Evolutionary conservation across 2,329 filamentous ascomycete genomes (phyloP).

Genomic region (Chrysosporium queenslandicum): DNA sequence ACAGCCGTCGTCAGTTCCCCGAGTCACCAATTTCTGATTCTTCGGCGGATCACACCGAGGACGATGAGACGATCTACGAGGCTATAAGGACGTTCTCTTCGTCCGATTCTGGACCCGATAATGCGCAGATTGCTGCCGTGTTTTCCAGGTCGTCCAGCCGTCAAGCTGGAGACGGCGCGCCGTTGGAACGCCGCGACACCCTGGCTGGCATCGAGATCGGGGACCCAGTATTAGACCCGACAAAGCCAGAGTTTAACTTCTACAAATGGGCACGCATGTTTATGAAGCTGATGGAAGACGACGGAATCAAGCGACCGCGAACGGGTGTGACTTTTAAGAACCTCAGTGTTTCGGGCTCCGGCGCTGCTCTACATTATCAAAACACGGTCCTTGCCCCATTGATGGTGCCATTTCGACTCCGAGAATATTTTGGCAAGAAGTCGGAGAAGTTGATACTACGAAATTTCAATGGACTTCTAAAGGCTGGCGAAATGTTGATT

Average conservation of each 20-base stretch:
- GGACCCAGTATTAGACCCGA: constrained; percentile 46
- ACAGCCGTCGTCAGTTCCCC: background rate
- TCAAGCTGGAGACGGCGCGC: constrained; percentile 1
- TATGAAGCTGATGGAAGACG: constrained; percentile 43
- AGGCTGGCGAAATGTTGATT: constrained; percentile 39
- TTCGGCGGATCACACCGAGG: background rate
- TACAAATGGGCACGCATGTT: constrained; percentile 45
- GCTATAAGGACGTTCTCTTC: constrained; percentile 12
- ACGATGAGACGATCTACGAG: constrained; percentile 12
- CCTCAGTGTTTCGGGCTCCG: constrained; percentile 57
- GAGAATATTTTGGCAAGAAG: constrained; percentile 45
- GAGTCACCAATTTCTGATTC: background rate
- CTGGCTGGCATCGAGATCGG: constrained; percentile 34
- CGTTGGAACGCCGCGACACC: constrained; percentile 24
- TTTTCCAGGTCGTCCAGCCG: constrained; percentile 13
- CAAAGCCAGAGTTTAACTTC: constrained; percentile 43
- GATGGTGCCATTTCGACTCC: constrained; percentile 47
- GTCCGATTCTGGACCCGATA: constrained; percentile 10
- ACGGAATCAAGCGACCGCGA: constrained; percentile 45
- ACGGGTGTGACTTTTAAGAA: constrained; percentile 56
- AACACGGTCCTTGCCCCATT: constrained; percentile 54
- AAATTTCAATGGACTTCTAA: constrained; percentile 45
- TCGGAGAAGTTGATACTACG: constrained; percentile 48
- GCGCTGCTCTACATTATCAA: constrained; percentile 58
- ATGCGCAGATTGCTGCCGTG: constrained; percentile 16